A percentile compares a stretch with the other conserved stretches of the same genome.
Conservation (phyloP, 2,329 filamentous ascomycete genomes). For the Pseudogymnoascus sp. region DNA sequence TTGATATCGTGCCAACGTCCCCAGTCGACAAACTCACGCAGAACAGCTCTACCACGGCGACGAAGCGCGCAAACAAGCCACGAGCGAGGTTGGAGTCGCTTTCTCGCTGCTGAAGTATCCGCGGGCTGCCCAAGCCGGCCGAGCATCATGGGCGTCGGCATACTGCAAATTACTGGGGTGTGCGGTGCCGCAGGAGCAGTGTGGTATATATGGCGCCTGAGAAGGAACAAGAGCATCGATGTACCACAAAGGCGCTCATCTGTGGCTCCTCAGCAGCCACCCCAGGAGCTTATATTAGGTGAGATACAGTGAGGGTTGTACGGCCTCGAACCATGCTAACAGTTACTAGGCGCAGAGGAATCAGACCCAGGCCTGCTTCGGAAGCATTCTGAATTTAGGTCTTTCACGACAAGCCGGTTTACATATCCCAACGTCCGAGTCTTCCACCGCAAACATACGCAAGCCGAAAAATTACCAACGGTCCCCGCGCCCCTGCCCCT, state of each 20-base stretch:
- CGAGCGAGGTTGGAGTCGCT: neutral
- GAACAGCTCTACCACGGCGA: neutral
- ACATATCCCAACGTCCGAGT: slow-evolving; percentile 72
- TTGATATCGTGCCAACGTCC: neutral
- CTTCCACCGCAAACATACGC: slow-evolving; percentile 75
- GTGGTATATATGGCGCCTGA: slow-evolving; percentile 4
- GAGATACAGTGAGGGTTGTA: neutral
- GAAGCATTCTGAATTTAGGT: slow-evolving; percentile 63
- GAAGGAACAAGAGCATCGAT: neutral
- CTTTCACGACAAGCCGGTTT: slow-evolving; percentile 62
- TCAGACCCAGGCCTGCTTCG: slow-evolving; percentile 70
- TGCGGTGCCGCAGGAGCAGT: neutral
- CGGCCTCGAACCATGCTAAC: neutral
- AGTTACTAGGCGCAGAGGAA: slow-evolving; percentile 21
- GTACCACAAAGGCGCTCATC: neutral
- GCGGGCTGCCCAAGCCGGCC: neutral
- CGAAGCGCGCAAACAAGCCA: neutral
- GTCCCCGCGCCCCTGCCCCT: slow-evolving; percentile 70
- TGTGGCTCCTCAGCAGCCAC: neutral
- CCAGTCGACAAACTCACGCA: neutral
- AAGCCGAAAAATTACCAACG: slow-evolving; percentile 71
- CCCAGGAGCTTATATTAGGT: neutral
- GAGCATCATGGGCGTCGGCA: neutral
- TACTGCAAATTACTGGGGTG: slow-evolving; percentile 4
- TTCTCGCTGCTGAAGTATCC: neutral